Base-by-base conservation (phyloP, 352 stramenopile genomes). In the Achlya hypogyna region DNA sequence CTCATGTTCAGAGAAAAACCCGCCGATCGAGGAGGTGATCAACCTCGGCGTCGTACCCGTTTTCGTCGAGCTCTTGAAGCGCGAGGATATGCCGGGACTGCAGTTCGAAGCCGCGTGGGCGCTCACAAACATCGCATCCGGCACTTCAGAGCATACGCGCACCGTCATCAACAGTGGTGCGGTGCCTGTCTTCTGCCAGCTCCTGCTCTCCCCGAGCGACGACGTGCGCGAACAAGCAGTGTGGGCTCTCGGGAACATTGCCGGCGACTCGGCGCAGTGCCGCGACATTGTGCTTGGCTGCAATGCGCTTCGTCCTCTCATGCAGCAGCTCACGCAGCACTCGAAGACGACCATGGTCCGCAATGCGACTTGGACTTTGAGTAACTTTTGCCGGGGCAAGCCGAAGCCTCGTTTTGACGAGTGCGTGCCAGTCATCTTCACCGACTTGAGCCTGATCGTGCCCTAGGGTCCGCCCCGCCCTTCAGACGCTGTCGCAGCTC, bases 71-170 rank as follows among this genome's bases (percentile, higher is more conserved):
- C 99, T 99, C 76, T 81, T 99, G 56, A 82, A 98, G 73, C 84
- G 91, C 43, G 91, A 98, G 62, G 93, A 98, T 71, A 98, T 95
- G 59, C 81, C 81, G 38, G 81, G 77, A 53, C 72, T 93, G 40
- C 97, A 99, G 78, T 99, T 99, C 70, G 97, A 99, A 75, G 96
- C 97, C 23, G 97, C 97, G 5, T 99, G 97, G 97, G 96, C 96
- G 32, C 78, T 99, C n/a, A 99, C 97, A 34, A 99, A 99, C 78
- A 99, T 99, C 77, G 97, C 97, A 16, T 98, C 91, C 27, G 97
- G 97, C 51, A 99, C 96, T 9, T 97, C 91, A 51, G 91, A 98
- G 14, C 93, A 99, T 77, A 99, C 97, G 9, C 89, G 95, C 42
- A 89, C 98, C 34, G 97, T 99, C 28, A 98, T 99, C 74, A 87